Percentiles rank a stretch among this genome's conserved stretches.
phyloP scores from a whole-genome alignment of 768 basidiomycete genomes.

The Astraeus odoratus region DNA sequence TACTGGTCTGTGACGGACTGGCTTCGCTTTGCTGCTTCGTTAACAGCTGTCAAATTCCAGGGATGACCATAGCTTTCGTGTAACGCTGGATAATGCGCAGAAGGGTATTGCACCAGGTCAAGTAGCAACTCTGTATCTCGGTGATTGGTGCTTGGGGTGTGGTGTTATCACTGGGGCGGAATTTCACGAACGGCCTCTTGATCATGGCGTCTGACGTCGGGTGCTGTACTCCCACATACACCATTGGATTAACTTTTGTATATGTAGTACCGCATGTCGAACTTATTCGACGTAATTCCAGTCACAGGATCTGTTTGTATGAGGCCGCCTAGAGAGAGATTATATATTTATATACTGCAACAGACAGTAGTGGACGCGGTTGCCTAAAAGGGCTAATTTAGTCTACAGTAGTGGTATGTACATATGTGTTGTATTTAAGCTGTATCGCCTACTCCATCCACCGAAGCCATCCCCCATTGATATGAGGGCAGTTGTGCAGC shows the following conservation, averaged over 20 bases:
- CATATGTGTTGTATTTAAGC: no score
- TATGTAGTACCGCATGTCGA: no score
- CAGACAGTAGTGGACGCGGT: no score
- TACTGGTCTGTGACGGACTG: conserved; percentile 32
- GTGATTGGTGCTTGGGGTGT: conserved; percentile 77
- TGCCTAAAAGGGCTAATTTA: no score
- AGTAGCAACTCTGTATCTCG: conserved; percentile 66
- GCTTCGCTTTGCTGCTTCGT: background rate
- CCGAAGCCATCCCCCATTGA: background rate
- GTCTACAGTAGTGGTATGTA: no score
- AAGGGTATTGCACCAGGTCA: conserved; percentile 76
- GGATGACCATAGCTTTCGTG: conserved; percentile 22
- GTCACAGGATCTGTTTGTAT: no score
- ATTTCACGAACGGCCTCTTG: background rate
- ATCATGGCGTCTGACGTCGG: no score
- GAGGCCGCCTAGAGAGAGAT: no score
- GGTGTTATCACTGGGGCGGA: conserved; percentile 48
- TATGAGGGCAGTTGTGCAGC: conserved; percentile 86
- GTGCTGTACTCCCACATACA: no score
- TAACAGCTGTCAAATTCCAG: conserved; percentile 11
- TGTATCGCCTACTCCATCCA: background rate
- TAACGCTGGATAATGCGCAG: conserved; percentile 53
- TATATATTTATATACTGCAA: no score
- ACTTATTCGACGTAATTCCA: no score
- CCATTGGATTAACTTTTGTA: no score